Evolutionary conservation across 225 moss, liverwort and hornwort genomes (phyloP).

Genomic region (Sphagnum contortum): DNA sequence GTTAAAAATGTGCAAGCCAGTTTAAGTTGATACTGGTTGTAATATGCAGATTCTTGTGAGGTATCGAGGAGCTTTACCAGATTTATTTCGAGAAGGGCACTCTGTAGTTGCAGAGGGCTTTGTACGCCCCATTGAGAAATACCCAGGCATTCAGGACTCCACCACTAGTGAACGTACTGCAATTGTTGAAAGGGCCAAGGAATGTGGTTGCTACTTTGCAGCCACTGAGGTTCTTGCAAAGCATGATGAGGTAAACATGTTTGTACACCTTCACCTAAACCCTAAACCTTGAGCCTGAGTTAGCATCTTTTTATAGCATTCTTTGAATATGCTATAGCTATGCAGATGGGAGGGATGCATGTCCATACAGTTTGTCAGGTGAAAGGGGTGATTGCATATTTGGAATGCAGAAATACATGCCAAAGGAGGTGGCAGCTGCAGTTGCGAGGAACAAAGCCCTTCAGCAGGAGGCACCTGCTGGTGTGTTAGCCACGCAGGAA

Average conservation of each 20-base stretch:
- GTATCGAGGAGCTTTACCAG: conserved; percentile 87
- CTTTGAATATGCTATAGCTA: too few relatives aligned
- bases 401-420: conserved; percentile 78
- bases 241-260: conserved; percentile 69
- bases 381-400: too few relatives aligned
- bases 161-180: conserved; percentile 35
- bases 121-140: conserved; percentile 59
- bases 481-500: conserved; percentile 6
- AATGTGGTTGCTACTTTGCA: conserved; percentile 81
- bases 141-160: conserved; percentile 34
- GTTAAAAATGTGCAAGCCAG: too few relatives aligned
- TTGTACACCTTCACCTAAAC: background rate
- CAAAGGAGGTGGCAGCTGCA: conserved; percentile 89
- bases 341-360: too few relatives aligned
- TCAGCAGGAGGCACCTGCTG: conserved; percentile 3
- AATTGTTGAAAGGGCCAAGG: conserved; percentile 75
- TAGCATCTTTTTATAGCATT: too few relatives aligned
- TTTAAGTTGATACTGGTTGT: too few relatives aligned
- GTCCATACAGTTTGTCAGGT: too few relatives aligned
- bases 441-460: conserved; percentile 85
- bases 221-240: conserved; percentile 93
- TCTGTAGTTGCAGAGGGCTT: conserved; percentile 94
- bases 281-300: too few relatives aligned
- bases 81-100: conserved; percentile 92
- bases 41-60: conserved; percentile 70